Conservation (phyloP, 139 green algal genomes). For the Chlorella vulgaris region DNA sequence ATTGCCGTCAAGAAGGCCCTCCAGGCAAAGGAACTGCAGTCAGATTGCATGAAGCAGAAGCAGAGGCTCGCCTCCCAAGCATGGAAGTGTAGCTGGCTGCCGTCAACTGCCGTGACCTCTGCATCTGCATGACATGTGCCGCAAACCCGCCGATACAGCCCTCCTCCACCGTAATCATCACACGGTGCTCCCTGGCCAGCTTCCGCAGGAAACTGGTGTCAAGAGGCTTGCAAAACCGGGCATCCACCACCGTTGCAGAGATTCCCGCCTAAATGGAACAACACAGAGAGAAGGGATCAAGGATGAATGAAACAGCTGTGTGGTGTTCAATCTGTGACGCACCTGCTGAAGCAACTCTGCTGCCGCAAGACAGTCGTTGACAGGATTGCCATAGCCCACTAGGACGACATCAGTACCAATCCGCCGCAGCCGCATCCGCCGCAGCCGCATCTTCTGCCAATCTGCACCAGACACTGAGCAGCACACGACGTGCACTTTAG, state of each 20-base stretch:
- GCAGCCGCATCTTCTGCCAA: too few species aligned
- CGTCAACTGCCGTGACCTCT: too few species aligned
- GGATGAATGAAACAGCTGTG: too few species aligned
- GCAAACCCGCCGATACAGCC: slow-evolving; percentile 96
- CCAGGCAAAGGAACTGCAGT: slow-evolving; percentile 81
- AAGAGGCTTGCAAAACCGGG: slow-evolving; percentile 99
- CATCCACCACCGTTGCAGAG: slow-evolving; percentile 90
- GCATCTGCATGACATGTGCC: slow-evolving; percentile 86
- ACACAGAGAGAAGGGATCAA: too few species aligned
- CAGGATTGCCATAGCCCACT: slow-evolving; percentile 90
- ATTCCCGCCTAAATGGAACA: slow-evolving; percentile 66
- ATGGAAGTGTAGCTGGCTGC: too few species aligned
- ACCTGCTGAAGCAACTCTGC: slow-evolving; percentile 79
- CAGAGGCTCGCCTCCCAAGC: too few species aligned
- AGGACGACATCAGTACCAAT: slow-evolving; percentile 90
- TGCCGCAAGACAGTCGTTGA: slow-evolving; percentile 87
- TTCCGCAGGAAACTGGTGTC: slow-evolving; percentile 79
- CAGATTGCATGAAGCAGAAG: neutral
- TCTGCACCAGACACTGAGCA: too few species aligned
- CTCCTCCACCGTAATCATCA: slow-evolving; percentile 98
- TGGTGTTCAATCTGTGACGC: too few species aligned
- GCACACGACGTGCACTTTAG: too few species aligned
- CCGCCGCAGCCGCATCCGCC: slow-evolving; percentile 81
- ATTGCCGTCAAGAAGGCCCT: slow-evolving; percentile 92
- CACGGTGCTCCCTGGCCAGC: slow-evolving; percentile 83